Evolutionary conservation across 1,139 yeast genomes (phyloP), one percentile per base, ranked within the genome.

Genomic region (Hemisphaericaspora lyxosophila): DNA sequence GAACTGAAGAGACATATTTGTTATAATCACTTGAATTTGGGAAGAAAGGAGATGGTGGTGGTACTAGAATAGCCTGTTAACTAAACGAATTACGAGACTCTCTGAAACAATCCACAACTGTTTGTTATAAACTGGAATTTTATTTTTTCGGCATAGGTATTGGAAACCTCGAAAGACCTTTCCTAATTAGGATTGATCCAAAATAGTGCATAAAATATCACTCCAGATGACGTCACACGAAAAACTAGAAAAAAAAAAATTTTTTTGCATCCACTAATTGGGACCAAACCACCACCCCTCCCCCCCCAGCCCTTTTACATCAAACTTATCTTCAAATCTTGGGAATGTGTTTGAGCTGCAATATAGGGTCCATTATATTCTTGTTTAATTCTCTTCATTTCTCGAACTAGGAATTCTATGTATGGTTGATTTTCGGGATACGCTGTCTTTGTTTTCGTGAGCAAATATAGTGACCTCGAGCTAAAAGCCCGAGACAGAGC

Each of bases 1-100:
- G 12, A 48, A 23, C 46, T 53, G 57, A 36, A 53, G 42, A 18
- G 56, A 49, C 54, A 51, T 43, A 12, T 22, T 15, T n/a, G n/a
- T n/a, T n/a, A n/a, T n/a, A n/a, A n/a, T n/a, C n/a, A n/a, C n/a
- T n/a, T n/a, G n/a, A n/a, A n/a, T n/a, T n/a, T n/a, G n/a, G n/a
- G n/a, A n/a, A n/a, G n/a, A n/a, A n/a, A n/a, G n/a, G n/a, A n/a
- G n/a, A n/a, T n/a, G n/a, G n/a, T n/a, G n/a, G n/a, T n/a, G n/a
- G n/a, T n/a, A n/a, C n/a, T n/a, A n/a, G n/a, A n/a, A n/a, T n/a
- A n/a, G n/a, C n/a, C n/a, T n/a, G n/a, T n/a, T n/a, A n/a, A n/a
- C n/a, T n/a, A n/a, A n/a, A n/a, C n/a, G n/a, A n/a, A n/a, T n/a
- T n/a, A n/a, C n/a, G n/a, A n/a, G n/a, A n/a, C n/a, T n/a, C n/a